A percentile compares a stretch with the other conserved stretches of the same genome.
phyloP scores from a whole-genome alignment of 257 asterid genomes.

The Nicotiana paniculata region DNA sequence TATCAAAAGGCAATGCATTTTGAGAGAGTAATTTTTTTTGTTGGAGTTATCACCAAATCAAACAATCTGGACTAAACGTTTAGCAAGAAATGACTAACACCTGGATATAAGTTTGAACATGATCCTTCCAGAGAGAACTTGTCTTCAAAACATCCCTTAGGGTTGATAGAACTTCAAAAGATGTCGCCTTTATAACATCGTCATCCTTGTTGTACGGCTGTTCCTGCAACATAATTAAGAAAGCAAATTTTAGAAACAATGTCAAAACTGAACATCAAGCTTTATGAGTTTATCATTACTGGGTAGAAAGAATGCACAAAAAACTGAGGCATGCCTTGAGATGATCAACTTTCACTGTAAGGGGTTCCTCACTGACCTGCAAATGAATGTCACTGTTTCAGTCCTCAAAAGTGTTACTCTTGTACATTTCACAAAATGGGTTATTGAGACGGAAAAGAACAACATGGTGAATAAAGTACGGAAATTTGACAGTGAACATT shows the following conservation, averaged over 20 bases:
- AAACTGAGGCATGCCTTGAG: slow-evolving; percentile 56
- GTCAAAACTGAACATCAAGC: not conserved
- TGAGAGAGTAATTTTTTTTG: not conserved
- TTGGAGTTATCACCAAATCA: not conserved
- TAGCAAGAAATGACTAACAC: slow-evolving; percentile 28
- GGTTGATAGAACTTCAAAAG: slow-evolving; percentile 93
- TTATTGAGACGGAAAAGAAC: not conserved
- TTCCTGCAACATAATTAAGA: slow-evolving; percentile 49
- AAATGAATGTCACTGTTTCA: slow-evolving; percentile 22
- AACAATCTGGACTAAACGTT: not conserved
- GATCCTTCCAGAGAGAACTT: slow-evolving; percentile 95
- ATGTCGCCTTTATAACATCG: slow-evolving; percentile 87
- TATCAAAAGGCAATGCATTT: not conserved
- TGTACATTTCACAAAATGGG: not conserved
- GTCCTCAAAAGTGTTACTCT: slow-evolving; percentile 17
- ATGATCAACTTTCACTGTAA: slow-evolving; percentile 91
- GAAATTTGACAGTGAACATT: not conserved
- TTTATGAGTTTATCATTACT: slow-evolving; percentile 9
- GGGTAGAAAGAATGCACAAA: slow-evolving; percentile 4
- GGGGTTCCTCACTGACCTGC: slow-evolving; percentile 98
- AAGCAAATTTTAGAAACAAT: slow-evolving; percentile 3
- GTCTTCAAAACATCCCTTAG: slow-evolving; percentile 86
- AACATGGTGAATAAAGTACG: not conserved
- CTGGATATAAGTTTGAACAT: slow-evolving; percentile 93
- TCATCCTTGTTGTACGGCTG: slow-evolving; percentile 79